Evolutionary conservation across 75 land plant species (phyloP).

Genomic region (Picea sitchensis): DNA sequence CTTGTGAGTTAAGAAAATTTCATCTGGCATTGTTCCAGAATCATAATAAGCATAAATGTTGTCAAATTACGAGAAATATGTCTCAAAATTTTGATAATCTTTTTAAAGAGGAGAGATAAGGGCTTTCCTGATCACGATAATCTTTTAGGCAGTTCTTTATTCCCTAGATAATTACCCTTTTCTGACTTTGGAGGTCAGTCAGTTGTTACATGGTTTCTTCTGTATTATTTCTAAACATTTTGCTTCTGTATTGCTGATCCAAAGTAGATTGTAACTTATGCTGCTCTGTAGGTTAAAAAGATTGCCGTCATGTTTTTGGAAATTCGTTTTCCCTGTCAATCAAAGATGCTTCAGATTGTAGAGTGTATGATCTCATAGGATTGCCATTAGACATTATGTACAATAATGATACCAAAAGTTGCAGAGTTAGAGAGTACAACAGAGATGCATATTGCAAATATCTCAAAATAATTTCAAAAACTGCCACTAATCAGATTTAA

Average conservation of each 20-base stretch:
- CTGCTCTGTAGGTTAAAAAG: neutral
- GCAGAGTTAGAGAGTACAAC: neutral
- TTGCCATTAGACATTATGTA: neutral
- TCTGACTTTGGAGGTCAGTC: neutral
- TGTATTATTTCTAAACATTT: neutral
- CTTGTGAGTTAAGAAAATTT: neutral
- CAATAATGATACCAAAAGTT: neutral
- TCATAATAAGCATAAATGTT: neutral
- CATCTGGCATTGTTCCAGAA: neutral
- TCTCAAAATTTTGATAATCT: neutral
- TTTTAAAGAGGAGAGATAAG: neutral
- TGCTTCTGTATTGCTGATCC: neutral
- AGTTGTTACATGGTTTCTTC: neutral
- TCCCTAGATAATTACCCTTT: neutral
- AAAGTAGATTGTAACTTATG: neutral
- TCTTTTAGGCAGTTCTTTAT: neutral
- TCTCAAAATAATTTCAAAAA: neutral
- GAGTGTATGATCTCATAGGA: neutral
- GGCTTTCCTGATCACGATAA: neutral
- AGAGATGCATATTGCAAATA: neutral
- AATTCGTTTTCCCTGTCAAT: neutral
- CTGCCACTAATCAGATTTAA: neutral
- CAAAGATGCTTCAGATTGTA: neutral
- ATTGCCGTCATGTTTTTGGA: neutral
- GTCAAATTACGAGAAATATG: neutral